phyloP scores from a whole-genome alignment of 129 eudicot genomes.

The Chrysanthemum lavandulifolium region DNA sequence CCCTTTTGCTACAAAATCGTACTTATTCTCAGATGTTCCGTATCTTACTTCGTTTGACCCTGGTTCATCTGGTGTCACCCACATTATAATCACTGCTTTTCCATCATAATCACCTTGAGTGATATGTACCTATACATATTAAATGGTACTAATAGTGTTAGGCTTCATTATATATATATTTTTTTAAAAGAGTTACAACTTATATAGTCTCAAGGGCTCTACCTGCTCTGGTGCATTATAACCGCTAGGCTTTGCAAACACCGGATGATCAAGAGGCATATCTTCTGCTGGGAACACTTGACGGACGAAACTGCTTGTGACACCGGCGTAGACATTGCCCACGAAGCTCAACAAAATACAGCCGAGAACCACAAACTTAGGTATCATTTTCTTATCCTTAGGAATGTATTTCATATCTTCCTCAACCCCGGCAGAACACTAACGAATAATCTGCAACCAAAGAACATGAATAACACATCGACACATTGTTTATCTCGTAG shows the following conservation, averaged over 20 bases:
- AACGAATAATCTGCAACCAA: neutral
- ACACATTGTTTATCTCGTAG: neutral
- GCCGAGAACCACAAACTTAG: slow-evolving; percentile 1
- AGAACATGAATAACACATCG: neutral
- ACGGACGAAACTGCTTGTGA: slow-evolving; percentile 47
- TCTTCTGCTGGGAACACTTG: slow-evolving; percentile 71
- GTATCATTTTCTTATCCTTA: slow-evolving; percentile 32
- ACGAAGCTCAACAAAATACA: slow-evolving; percentile 34
- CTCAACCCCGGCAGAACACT: neutral
- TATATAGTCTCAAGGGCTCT: neutral
- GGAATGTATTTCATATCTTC: neutral
- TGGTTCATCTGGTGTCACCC: slow-evolving; percentile 78
- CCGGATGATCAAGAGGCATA: slow-evolving; percentile 76
- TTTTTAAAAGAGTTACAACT: neutral
- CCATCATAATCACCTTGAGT: slow-evolving; percentile 95
- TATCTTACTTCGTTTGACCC: slow-evolving; percentile 63
- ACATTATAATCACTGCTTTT: slow-evolving; percentile 72
- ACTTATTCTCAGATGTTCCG: slow-evolving; percentile 64
- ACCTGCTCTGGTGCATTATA: slow-evolving; percentile 85
- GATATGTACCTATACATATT: slow-evolving; percentile 60
- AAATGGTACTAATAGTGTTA: neutral
- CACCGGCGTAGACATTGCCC: slow-evolving; percentile 15
- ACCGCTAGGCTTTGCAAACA: slow-evolving; percentile 66
- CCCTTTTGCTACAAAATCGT: slow-evolving; percentile 50
- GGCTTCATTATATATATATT: neutral